phyloP scores from a whole-genome alignment of 192 early-diverging fungal species.

The Polychytrium aggregatum region DNA sequence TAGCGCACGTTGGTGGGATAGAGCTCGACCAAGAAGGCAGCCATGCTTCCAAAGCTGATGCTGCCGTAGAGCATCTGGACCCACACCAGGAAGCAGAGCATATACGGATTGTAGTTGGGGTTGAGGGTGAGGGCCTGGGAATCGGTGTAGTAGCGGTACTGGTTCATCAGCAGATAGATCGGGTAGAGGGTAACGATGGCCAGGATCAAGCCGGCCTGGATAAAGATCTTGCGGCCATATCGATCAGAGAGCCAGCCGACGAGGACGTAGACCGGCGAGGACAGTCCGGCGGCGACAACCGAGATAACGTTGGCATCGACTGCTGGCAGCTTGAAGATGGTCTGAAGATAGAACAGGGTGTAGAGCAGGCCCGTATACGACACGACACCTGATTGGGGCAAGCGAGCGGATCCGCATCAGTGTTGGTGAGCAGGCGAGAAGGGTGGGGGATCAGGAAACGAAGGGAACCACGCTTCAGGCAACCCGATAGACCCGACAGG shows the following conservation, averaged over 20 bases:
- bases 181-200: conserved; percentile 9
- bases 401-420: no score
- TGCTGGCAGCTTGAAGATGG: not conserved
- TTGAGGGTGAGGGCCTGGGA: no score
- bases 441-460: no score
- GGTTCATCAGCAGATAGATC: conserved; percentile 4
- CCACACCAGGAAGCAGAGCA: conserved; percentile 8
- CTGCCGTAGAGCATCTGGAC: conserved; percentile 1
- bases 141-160: conserved; percentile 1
- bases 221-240: conserved; percentile 14
- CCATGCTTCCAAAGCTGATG: no score
- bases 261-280: conserved; percentile 7
- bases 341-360: no score
- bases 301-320: conserved; percentile 5
- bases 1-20: no score
- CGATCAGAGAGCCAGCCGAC: conserved; percentile 15
- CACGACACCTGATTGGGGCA: no score
- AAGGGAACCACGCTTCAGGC: no score
- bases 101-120: conserved; percentile 9
- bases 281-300: conserved; percentile 2
- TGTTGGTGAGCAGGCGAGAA: no score
- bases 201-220: conserved; percentile 9
- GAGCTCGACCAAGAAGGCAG: no score
- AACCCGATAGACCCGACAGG: no score
- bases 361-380: no score